phyloP scores from a whole-genome alignment of 345 rosid species.

The Pseudoturritis turrita region DNA sequence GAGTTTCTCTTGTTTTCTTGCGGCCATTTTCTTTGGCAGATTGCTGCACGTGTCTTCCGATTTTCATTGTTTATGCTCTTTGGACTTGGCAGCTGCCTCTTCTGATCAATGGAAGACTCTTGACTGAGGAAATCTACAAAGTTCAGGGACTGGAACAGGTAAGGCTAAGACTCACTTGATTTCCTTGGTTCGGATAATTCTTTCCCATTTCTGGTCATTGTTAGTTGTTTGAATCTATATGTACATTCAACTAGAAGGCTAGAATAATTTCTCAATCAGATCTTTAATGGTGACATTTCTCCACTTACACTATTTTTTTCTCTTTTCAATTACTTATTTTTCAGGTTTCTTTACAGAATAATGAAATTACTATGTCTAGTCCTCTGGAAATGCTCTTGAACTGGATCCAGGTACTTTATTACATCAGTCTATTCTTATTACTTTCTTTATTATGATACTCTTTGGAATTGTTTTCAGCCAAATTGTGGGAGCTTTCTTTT shows the following conservation, averaged over 20 bases:
- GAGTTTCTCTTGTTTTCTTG: slow-evolving; percentile 4
- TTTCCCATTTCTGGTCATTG: background rate
- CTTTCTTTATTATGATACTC: background rate
- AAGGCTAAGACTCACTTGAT: slow-evolving; percentile 28
- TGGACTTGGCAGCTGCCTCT: slow-evolving; percentile 66
- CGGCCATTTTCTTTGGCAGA: background rate
- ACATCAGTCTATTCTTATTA: background rate
- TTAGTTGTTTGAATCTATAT: background rate
- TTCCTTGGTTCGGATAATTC: background rate
- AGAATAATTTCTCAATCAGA: background rate
- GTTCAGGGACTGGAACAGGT: slow-evolving; percentile 49
- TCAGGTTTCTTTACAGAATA: slow-evolving; percentile 37
- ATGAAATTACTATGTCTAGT: slow-evolving; percentile 20
- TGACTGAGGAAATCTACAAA: slow-evolving; percentile 58
- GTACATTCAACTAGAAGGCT: background rate
- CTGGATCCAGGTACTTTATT: slow-evolving; percentile 72
- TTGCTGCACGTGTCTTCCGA: background rate
- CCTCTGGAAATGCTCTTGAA: slow-evolving; percentile 59
- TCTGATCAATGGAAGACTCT: slow-evolving; percentile 46
- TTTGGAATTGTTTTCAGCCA: background rate
- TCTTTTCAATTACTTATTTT: background rate
- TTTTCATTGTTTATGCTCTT: background rate
- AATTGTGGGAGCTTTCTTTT: background rate
- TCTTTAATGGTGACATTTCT: background rate
- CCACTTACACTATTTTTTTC: background rate